These are phyloP conservation scores for Keithomyces neogunnii DNA, from an alignment of 2,329 filamentous ascomycete species.

Conservation along the genomic window DNA sequence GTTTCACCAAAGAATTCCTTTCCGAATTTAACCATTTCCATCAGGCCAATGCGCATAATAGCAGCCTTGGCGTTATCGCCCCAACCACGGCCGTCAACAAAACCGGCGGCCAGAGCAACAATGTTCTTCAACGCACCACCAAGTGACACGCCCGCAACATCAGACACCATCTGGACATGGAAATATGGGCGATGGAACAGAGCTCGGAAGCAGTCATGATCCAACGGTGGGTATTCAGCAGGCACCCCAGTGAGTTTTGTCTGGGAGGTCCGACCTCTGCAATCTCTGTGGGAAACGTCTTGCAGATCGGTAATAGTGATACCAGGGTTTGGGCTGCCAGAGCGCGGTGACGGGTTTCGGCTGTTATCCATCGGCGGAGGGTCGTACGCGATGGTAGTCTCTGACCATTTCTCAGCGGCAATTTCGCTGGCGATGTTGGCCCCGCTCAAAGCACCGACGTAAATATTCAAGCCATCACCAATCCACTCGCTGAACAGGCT, in stretches of 20 bases:
- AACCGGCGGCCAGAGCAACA: constrained; percentile 87
- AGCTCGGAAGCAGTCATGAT: constrained; percentile 72
- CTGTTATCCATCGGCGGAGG: constrained; percentile 76
- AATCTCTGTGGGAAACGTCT: constrained; percentile 58
- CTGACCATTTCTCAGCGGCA: constrained; percentile 90
- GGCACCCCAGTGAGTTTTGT: constrained; percentile 69
- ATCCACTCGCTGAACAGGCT: constrained; percentile 93
- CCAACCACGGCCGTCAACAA: constrained; percentile 92
- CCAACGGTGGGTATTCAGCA: constrained; percentile 73
- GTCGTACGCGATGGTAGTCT: constrained; percentile 95
- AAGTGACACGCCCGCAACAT: constrained; percentile 94
- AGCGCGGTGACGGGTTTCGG: constrained; percentile 52
- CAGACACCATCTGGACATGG: constrained; percentile 86
- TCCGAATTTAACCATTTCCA: constrained; percentile 96
- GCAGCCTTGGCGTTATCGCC: constrained; percentile 99
- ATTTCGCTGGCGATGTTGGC: constrained; percentile 97
- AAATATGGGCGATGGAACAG: constrained; percentile 97
- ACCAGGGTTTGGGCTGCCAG: constrained; percentile 39
- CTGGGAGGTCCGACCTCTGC: constrained; percentile 57
- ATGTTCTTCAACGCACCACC: constrained; percentile 96
- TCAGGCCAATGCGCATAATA: constrained; percentile 88
- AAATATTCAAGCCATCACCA: constrained; percentile 82
- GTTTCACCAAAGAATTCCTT: constrained; percentile 85
- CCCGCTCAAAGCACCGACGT: constrained; percentile 90
- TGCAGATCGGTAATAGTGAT: constrained; percentile 45